Conservation (phyloP, 192 early-diverging fungal species). For the Funneliformis mosseae region DNA sequence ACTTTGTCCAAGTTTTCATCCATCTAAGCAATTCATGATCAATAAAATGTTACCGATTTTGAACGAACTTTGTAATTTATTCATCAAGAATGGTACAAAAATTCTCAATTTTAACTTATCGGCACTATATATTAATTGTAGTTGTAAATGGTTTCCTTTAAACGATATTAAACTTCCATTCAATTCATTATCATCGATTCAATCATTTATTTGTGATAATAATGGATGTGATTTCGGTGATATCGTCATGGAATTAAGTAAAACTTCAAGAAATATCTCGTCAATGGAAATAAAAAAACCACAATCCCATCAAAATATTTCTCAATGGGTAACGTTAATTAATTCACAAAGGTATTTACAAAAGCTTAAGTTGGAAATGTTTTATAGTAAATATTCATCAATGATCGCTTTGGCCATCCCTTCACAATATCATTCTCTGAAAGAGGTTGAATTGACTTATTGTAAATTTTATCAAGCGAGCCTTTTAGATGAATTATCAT, state of each 20-base stretch:
- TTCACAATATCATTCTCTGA: neutral
- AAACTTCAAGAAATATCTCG: neutral
- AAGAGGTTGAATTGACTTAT: neutral
- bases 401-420: neutral
- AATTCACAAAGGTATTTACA: neutral
- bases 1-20: neutral
- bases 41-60: neutral
- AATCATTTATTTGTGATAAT: neutral
- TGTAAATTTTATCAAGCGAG: neutral
- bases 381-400: neutral
- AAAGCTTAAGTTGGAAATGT: neutral
- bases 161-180: neutral
- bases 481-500: neutral
- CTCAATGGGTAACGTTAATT: neutral
- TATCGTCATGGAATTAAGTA: neutral
- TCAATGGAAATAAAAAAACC: neutral
- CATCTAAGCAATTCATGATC: neutral
- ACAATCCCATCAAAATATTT: neutral
- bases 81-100: neutral
- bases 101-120: neutral
- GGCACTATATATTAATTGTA: neutral
- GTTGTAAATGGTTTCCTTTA: neutral
- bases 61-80: neutral
- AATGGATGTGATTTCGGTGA: neutral
- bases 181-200: neutral